A percentile compares a stretch with the other conserved stretches of the same genome.
These are phyloP conservation scores for Phytophthora melonis DNA, from an alignment of 352 stramenopile species.

Conservation along the genomic window DNA sequence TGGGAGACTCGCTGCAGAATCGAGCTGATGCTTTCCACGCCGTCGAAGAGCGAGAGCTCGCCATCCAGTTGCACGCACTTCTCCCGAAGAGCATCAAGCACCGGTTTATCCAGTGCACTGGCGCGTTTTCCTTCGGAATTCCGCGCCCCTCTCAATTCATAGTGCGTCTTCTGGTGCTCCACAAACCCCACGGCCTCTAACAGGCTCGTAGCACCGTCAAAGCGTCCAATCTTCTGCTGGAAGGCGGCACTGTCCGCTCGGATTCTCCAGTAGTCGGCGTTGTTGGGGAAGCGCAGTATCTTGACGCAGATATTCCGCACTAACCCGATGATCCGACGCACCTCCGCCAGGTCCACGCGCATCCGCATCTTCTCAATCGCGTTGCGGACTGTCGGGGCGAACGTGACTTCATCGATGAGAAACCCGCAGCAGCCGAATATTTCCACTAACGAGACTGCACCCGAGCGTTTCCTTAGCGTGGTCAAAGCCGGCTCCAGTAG, in stretches of 20 bases:
- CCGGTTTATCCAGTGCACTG: constrained; percentile 51
- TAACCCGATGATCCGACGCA: constrained; percentile 61
- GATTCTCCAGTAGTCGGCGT: constrained; percentile 77
- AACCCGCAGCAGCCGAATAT: constrained; percentile 69
- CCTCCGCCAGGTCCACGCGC: constrained; percentile 55
- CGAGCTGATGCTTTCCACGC: constrained; percentile 67
- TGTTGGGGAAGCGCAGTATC: constrained; percentile 75
- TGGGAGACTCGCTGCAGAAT: constrained; percentile 61
- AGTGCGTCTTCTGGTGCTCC: constrained; percentile 63
- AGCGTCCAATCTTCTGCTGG: constrained; percentile 68
- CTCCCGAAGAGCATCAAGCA: constrained; percentile 54
- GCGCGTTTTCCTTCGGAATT: constrained; percentile 52
- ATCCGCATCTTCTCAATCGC: constrained; percentile 66
- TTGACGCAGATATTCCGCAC: constrained; percentile 71
- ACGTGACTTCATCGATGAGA: constrained; percentile 72
- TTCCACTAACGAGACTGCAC: constrained; percentile 64
- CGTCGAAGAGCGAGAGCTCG: constrained; percentile 66
- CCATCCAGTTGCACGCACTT: constrained; percentile 64
- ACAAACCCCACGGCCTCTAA: constrained; percentile 70
- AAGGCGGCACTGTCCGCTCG: constrained; percentile 65
- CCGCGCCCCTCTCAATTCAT: constrained; percentile 58
- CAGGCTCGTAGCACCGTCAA: constrained; percentile 64
- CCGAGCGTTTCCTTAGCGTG: constrained; percentile 54
- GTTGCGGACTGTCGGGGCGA: constrained; percentile 61
- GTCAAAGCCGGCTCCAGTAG: constrained; percentile 52